Percentiles rank a stretch among this genome's conserved stretches.
Conservation (phyloP, 1,139 yeast genomes). For the Saccharomycopsis crataegensis region DNA sequence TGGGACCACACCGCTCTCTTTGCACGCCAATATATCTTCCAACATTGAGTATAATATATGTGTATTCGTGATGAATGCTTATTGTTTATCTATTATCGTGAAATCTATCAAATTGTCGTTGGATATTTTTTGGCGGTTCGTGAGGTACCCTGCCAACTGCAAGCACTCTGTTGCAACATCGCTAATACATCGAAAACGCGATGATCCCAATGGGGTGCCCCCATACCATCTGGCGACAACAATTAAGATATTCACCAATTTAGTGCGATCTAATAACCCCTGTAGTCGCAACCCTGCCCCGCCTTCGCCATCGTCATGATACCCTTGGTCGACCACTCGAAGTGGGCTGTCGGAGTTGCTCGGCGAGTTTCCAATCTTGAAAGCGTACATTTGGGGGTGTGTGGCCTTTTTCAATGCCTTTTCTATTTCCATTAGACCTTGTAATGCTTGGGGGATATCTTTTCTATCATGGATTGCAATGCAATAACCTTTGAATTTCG, state of each 20-base stretch:
- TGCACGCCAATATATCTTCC: too few species aligned
- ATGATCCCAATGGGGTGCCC: constrained; percentile 58
- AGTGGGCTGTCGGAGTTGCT: background rate
- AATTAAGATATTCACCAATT: constrained; percentile 45
- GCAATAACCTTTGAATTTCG: constrained; percentile 56
- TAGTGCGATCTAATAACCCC: constrained; percentile 40
- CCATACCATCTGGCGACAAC: constrained; percentile 73
- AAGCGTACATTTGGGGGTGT: constrained; percentile 64
- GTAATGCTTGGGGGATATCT: constrained; percentile 36
- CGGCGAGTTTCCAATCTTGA: constrained; percentile 40
- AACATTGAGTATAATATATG: too few species aligned
- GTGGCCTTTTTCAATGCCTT: constrained; percentile 43
- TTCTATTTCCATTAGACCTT: constrained; percentile 34
- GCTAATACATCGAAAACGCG: constrained; percentile 56
- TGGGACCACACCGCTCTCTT: too few species aligned
- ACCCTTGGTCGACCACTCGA: constrained; percentile 38
- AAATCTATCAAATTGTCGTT: too few species aligned
- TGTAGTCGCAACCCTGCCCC: constrained; percentile 55
- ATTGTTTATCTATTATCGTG: too few species aligned
- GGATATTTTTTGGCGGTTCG: too few species aligned
- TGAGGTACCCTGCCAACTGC: too few species aligned
- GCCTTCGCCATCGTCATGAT: constrained; percentile 55
- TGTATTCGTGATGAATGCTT: too few species aligned
- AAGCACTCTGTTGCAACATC: constrained; percentile 32
- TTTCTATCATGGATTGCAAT: constrained; percentile 30